Evolutionary conservation across 805 yeast genomes (phyloP).

Genomic region (Candida oleophila): DNA sequence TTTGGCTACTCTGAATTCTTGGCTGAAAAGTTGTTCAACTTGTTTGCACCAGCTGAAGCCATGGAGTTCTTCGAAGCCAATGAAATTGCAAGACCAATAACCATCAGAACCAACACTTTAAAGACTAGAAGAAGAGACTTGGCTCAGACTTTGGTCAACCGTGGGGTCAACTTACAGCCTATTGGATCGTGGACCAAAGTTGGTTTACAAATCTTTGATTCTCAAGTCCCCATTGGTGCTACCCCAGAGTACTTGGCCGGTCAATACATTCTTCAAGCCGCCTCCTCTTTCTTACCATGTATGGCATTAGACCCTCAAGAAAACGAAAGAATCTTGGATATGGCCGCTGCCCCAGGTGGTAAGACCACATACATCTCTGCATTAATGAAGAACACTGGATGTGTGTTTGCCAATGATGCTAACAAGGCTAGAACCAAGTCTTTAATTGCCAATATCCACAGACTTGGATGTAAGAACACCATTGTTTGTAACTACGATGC

Average conservation of each 20-base stretch:
- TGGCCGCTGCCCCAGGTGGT: constrained; percentile 99
- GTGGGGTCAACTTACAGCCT: constrained; percentile 97
- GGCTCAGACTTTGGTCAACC: constrained; percentile 90
- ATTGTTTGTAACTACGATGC: constrained; percentile 98
- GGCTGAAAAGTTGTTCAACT: constrained; percentile 89
- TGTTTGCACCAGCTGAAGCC: constrained; percentile 94
- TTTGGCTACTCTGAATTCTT: constrained; percentile 90
- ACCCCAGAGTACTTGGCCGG: constrained; percentile 99
- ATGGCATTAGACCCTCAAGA: constrained; percentile 98
- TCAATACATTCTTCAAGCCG: constrained; percentile 96
- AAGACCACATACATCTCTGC: constrained; percentile 94
- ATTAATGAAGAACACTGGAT: constrained; percentile 96
- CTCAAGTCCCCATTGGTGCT: constrained; percentile 99
- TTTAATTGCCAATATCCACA: constrained; percentile 93
- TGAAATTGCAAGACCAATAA: constrained; percentile 93
- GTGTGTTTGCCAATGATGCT: constrained; percentile 95
- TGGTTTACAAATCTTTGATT: constrained; percentile 94
- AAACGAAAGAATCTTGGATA: constrained; percentile 90
- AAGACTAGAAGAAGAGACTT: constrained; percentile 93
- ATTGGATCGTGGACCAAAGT: constrained; percentile 98
- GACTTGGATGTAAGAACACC: constrained; percentile 94
- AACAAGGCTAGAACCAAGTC: constrained; percentile 96
- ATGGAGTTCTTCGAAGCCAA: constrained; percentile 98
- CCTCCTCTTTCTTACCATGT: constrained; percentile 95
- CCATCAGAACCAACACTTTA: constrained; percentile 96